Evolutionary conservation across 495 filamentous ascomycete genomes (phyloP).

Genomic region (Hyaloscypha hepaticicola): DNA sequence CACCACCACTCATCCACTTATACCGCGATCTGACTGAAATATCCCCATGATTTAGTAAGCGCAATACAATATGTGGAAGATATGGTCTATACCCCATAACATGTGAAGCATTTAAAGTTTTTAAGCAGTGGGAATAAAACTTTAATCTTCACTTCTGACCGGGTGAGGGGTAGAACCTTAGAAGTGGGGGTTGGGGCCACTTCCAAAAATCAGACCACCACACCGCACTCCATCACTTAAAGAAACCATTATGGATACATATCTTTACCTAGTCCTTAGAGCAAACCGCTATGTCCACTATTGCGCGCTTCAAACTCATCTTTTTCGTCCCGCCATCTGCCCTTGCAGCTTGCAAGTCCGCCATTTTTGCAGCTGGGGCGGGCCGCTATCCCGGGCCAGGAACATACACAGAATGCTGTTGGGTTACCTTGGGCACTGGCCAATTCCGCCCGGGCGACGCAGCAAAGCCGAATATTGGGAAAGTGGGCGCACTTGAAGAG

Average conservation of each 20-base stretch:
- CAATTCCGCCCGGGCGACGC: constrained; percentile 56
- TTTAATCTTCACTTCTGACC: too few relatives aligned
- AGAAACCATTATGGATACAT: too few relatives aligned
- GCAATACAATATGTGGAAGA: too few relatives aligned
- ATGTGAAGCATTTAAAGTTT: too few relatives aligned
- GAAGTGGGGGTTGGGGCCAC: too few relatives aligned
- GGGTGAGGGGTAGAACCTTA: too few relatives aligned
- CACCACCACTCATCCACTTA: too few relatives aligned
- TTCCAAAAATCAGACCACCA: background rate
- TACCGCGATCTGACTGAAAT: too few relatives aligned
- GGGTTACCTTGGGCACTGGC: constrained; percentile 51
- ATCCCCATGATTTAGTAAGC: too few relatives aligned
- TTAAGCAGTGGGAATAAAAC: too few relatives aligned
- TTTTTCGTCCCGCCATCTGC: constrained; percentile 52
- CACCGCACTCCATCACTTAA: background rate
- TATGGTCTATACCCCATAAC: too few relatives aligned
- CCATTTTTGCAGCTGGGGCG: constrained; percentile 58
- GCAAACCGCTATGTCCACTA: constrained; percentile 5
- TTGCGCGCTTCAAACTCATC: constrained; percentile 50
- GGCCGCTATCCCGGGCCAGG: constrained; percentile 53
- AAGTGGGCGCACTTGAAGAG: constrained; percentile 47
- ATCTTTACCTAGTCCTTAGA: background rate
- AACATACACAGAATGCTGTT: constrained; percentile 60
- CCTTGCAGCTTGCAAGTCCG: constrained; percentile 50
- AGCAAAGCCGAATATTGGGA: constrained; percentile 59